Evolutionary conservation across 2,329 filamentous ascomycete genomes (phyloP).

Genomic region (Cryphonectria japonica): DNA sequence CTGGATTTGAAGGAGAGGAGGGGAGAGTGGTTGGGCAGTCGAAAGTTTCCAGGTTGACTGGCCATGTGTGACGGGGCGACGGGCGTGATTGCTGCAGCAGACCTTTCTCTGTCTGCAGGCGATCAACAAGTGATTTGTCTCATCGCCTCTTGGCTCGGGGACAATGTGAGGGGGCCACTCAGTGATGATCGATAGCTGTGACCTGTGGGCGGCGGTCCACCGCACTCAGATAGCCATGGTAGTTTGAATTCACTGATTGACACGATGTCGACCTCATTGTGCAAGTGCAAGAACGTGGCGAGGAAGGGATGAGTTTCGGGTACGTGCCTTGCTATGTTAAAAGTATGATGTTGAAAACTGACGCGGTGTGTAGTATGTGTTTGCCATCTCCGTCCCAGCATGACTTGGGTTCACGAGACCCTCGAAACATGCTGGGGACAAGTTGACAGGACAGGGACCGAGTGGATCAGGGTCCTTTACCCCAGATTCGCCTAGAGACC

Average conservation of each 20-base stretch:
- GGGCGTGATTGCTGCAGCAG: conserved; percentile 10
- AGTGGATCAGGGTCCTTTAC: too few relatives aligned
- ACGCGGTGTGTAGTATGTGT: too few relatives aligned
- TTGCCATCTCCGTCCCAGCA: too few relatives aligned
- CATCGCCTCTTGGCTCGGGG: not conserved
- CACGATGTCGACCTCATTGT: not conserved
- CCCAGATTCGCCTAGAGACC: too few relatives aligned
- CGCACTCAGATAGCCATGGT: conserved; percentile 23
- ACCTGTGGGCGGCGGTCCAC: conserved; percentile 10
- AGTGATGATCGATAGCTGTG: not conserved
- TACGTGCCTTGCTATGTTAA: too few relatives aligned
- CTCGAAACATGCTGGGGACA: too few relatives aligned
- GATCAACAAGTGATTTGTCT: not conserved
- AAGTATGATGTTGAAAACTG: too few relatives aligned
- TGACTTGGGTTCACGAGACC: too few relatives aligned
- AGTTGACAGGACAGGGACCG: too few relatives aligned
- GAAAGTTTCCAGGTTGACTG: not conserved
- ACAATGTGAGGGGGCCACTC: not conserved
- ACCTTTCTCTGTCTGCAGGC: not conserved
- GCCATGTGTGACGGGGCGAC: not conserved
- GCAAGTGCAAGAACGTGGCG: not conserved
- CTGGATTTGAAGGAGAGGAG: not conserved
- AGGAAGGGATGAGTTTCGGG: not conserved
- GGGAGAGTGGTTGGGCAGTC: not conserved
- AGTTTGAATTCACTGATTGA: conserved; percentile 13